phyloP scores from a whole-genome alignment of 495 filamentous ascomycete genomes.

The Annulohypoxylon stygium region DNA sequence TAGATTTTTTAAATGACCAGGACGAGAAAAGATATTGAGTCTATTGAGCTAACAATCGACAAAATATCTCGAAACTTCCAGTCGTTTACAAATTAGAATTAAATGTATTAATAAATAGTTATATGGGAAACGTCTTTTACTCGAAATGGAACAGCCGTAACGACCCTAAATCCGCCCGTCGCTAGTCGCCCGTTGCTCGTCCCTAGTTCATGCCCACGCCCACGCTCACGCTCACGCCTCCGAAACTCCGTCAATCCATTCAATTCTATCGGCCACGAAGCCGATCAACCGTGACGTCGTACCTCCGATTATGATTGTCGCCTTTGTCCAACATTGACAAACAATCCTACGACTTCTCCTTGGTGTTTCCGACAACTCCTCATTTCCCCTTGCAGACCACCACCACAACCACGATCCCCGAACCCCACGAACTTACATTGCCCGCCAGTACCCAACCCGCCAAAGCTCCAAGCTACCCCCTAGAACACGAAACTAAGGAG shows the following conservation, averaged over 20 bases:
- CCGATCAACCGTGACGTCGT: conserved; percentile 39
- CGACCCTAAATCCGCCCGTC: conserved; percentile 6
- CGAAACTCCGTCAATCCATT: conserved; percentile 28
- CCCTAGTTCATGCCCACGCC: too few species aligned
- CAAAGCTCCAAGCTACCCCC: not conserved
- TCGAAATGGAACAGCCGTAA: conserved; percentile 45
- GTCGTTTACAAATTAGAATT: conserved; percentile 29
- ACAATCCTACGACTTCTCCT: conserved; percentile 28
- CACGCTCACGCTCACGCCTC: not conserved
- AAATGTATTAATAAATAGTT: conserved; percentile 41
- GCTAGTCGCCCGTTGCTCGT: not conserved
- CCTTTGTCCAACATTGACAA: conserved; percentile 47
- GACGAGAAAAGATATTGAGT: not conserved
- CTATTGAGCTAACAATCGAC: conserved; percentile 3
- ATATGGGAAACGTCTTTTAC: conserved; percentile 2
- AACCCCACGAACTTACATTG: conserved; percentile 26
- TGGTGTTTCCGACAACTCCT: conserved; percentile 13
- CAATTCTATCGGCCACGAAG: conserved; percentile 34
- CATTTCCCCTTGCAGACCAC: conserved; percentile 22
- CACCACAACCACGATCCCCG: too few species aligned
- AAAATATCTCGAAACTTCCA: conserved; percentile 14
- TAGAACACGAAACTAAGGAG: conserved; percentile 8
- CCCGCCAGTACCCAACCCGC: conserved; percentile 30
- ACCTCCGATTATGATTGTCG: conserved; percentile 47
- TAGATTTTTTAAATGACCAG: conserved; percentile 9